A percentile compares a stretch with the other conserved stretches of the same genome.
Evolutionary conservation across 108 stramenopile genomes (phyloP).

Genomic region (Mediolabrus comicus): DNA sequence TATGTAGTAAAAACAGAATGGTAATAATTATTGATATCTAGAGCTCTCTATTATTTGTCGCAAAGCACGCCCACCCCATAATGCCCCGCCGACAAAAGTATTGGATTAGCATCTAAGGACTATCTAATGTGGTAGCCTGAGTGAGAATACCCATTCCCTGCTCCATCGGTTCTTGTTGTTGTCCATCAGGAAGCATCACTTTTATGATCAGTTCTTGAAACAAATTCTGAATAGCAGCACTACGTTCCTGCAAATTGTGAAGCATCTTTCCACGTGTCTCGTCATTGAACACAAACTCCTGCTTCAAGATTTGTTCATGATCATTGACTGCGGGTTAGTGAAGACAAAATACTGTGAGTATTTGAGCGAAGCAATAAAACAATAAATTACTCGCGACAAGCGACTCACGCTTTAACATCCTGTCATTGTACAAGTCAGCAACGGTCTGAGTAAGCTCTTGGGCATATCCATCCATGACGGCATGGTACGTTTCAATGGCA

Average conservation of each 20-base stretch:
- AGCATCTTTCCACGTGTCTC: conserved; percentile 39
- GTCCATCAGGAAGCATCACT: conserved; percentile 11
- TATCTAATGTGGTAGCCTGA: conserved; percentile 6
- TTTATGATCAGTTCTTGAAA: conserved; percentile 37
- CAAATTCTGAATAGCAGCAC: conserved; percentile 17
- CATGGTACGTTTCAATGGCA: conserved; percentile 42
- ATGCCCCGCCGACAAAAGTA: background rate
- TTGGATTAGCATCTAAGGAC: background rate
- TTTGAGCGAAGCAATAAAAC: too few relatives aligned
- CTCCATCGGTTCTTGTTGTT: background rate
- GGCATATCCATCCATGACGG: background rate
- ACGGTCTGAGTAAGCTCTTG: conserved; percentile 44
- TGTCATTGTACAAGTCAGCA: conserved; percentile 40
- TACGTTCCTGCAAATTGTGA: conserved; percentile 33
- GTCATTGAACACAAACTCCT: conserved; percentile 34
- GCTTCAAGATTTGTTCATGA: conserved; percentile 36
- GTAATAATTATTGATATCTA: too few relatives aligned
- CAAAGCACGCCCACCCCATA: too few relatives aligned
- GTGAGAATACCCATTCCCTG: conserved; percentile 5
- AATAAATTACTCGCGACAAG: too few relatives aligned
- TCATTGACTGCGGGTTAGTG: too few relatives aligned
- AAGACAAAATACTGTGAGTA: too few relatives aligned
- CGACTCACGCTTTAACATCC: conserved; percentile 22
- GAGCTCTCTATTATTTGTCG: too few relatives aligned
- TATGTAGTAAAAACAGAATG: background rate